Base-by-base conservation (phyloP, 106 monocot genomes). In the Phalaenopsis equestris region DNA sequence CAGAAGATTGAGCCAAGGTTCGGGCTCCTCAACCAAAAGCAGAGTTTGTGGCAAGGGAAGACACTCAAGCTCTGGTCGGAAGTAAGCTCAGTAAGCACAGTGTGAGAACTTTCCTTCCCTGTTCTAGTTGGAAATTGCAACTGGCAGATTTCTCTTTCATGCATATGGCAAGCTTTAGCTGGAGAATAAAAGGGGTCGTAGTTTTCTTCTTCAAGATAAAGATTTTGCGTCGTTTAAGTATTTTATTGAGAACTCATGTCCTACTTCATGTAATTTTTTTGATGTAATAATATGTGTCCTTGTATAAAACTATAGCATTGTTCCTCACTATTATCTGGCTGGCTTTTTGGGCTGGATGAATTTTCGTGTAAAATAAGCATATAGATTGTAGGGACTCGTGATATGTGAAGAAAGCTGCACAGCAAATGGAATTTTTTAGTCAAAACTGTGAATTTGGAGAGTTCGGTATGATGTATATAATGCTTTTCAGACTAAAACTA, bases 1-100 rank as follows among this genome's bases (percentile, higher is more conserved):
- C 2, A 89, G 84, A 67, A 76, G 87, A 14, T 23, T 73, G 2
- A 75, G 64, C 75, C 57, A 43, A 42, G 58, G 58, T 58, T 76
- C 76, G 18, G 72, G 70, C 7, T 78, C 86, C 1, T 77, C 86
- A 18, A 42, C 38, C 6, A 80, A 65, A 21, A 56, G 79, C 55
- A 80, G 81, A 43, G 14, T 48, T 45, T 72, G 76, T 46, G 72
- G 72, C 19, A 81, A 19, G 56, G 14, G 55, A 8, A 82, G 52
- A 70, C 82, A 72, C 39, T 72, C 72, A 15, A n/a, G 21, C 0
- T 41, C 78, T 56, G 52, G 77, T 23, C 78, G 78, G 82, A 77
- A 82, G 70, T 82, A 74, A 82, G 30, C 36, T 72, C 14, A 52
- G 30, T 30, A 30, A 30, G 30, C 43, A 6, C 43, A 4, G 43